These are phyloP conservation scores for Candida germanica DNA, from an alignment of 805 yeast genomes.

Conservation along the genomic window DNA sequence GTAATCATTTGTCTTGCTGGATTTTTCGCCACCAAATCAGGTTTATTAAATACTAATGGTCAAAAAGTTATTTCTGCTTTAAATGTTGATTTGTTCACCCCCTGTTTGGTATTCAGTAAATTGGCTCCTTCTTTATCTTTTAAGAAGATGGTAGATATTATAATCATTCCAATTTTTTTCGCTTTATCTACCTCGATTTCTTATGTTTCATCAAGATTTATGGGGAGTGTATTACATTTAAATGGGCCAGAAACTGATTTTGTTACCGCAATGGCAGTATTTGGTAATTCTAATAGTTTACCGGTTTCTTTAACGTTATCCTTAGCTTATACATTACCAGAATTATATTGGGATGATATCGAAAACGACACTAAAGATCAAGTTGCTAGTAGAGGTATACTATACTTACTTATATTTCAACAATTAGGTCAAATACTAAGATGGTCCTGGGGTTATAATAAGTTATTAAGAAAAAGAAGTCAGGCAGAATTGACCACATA, in stretches of 20 bases:
- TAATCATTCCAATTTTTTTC: conserved; percentile 80
- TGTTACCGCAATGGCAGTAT: conserved; percentile 95
- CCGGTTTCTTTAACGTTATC: conserved; percentile 90
- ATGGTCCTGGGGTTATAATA: conserved; percentile 88
- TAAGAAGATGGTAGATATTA: conserved; percentile 73
- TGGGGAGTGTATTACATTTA: conserved; percentile 52
- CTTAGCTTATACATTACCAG: conserved; percentile 71
- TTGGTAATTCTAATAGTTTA: conserved; percentile 91
- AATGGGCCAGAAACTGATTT: conserved; percentile 80
- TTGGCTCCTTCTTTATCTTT: conserved; percentile 64
- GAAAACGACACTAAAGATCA: conserved; percentile 63
- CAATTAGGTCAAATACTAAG: conserved; percentile 79
- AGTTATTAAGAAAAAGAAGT: conserved; percentile 53
- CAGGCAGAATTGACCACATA: conserved; percentile 27
- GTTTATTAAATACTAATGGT: conserved; percentile 65
- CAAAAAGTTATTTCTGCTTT: conserved; percentile 74
- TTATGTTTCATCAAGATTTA: conserved; percentile 54
- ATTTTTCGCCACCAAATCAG: conserved; percentile 73
- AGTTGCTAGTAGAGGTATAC: conserved; percentile 74
- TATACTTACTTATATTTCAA: conserved; percentile 72
- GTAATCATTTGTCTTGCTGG: conserved; percentile 85
- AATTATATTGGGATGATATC: conserved; percentile 71
- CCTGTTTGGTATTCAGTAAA: conserved; percentile 89
- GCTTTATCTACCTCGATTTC: conserved; percentile 82
- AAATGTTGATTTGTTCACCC: conserved; percentile 91